Base-by-base conservation (phyloP, 768 basidiomycete genomes). In the Russula virescens region DNA sequence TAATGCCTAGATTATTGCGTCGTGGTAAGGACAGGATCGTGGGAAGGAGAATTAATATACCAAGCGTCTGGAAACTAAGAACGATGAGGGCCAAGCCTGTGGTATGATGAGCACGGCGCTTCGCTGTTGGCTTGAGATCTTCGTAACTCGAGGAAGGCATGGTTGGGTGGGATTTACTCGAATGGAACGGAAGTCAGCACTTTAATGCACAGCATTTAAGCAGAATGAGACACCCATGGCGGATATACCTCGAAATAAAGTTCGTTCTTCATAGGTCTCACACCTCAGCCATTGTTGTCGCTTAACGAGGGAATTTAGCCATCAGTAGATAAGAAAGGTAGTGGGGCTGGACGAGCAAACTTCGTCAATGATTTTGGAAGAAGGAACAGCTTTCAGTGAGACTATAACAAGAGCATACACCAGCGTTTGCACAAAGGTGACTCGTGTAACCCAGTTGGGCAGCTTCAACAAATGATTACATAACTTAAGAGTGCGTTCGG, bases 41-140 rank as follows among this genome's bases (percentile, higher is more conserved):
- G 34, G 35, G 47, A 18, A 18, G 10, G 51, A 14, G 19, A 26
- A 25, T 14, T 2, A n/a, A 50, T 0, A 2, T 56, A 74, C 73
- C 73, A 10, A 74, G 59, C 5, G 73, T 70, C 68, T 74, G 73
- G 53, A 74, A 74, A 50, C 70, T 72, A 18, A 74, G 65, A 10
- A 69, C 13, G 23, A 68, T 42, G 45, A 74, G 67, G 16, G 66
- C 61, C 46, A 68, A 34, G 7, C 72, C 71, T 11, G 28, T 38
- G 7, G 25, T 34, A 2, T 26, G 45, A 16, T 58, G 0, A 18
- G 67, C 28, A 26, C 40, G 43, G 19, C 67, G 60, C 21, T 47
- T 55, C 21, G 18, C 10, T 2, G 6, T 4, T 8, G 26, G 43
- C 21, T 38, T 55, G 5, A 26, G 16, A 54, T 28, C 28, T 18